phyloP scores from a whole-genome alignment of 441 rosid genomes.

The Isatis lusitanica region DNA sequence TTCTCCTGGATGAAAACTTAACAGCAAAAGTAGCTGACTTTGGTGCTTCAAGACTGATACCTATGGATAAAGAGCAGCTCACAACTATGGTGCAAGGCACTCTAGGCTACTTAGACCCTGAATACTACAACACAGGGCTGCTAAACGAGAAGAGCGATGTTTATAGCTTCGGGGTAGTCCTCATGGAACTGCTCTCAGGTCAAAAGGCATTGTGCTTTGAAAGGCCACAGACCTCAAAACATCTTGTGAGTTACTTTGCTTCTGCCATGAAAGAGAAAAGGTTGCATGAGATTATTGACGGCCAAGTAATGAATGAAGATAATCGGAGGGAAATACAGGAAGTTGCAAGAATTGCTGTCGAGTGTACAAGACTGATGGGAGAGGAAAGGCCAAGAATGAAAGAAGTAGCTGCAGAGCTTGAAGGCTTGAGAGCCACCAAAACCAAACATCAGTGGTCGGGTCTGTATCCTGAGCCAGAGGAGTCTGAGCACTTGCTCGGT shows the following conservation, averaged over 20 bases:
- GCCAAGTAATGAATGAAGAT: neutral
- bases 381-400: conserved; percentile 28
- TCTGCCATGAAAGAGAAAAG: conserved; percentile 9
- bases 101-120: conserved; percentile 10
- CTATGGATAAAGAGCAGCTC: conserved; percentile 21
- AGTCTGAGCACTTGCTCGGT: neutral
- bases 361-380: conserved; percentile 20
- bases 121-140: conserved; percentile 14
- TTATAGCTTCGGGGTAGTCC: conserved; percentile 32
- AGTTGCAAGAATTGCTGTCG: neutral
- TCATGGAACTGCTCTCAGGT: conserved; percentile 29
- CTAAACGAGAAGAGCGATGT: conserved; percentile 21
- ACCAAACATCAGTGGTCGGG: conserved; percentile 8
- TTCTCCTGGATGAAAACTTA: conserved; percentile 25
- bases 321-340: neutral
- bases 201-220: conserved; percentile 25
- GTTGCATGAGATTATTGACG: conserved; percentile 14
- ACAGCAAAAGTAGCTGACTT: conserved; percentile 31
- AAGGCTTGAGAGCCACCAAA: neutral
- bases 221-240: conserved; percentile 3
- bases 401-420: conserved; percentile 20
- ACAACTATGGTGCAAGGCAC: conserved; percentile 31
- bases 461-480: neutral
- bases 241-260: conserved; percentile 18
- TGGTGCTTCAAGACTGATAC: conserved; percentile 26